Conservation (phyloP, 306 rosid species). For the Comarum palustre region DNA sequence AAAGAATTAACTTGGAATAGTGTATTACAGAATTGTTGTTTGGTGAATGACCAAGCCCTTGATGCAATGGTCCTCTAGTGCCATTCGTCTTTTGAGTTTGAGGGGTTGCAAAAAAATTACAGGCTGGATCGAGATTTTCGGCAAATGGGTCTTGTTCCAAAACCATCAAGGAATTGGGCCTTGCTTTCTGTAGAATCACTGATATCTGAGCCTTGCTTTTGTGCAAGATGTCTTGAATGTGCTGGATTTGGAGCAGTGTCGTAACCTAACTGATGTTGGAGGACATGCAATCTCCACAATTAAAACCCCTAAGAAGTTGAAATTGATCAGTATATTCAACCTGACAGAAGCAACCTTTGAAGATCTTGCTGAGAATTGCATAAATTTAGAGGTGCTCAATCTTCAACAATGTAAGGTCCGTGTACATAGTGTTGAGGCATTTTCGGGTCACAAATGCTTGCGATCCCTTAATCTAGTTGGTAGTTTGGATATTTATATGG, state of each 20-base stretch:
- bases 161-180: neutral
- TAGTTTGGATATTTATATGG: too few relatives aligned
- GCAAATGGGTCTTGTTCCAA: neutral
- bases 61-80: neutral
- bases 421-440: neutral
- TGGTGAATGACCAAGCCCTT: neutral
- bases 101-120: too few relatives aligned
- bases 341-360: neutral
- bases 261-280: neutral
- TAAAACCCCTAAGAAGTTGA: neutral
- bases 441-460: neutral
- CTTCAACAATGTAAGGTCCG: neutral
- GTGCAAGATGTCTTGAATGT: neutral
- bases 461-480: neutral
- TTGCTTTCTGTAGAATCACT: neutral
- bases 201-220: too few relatives aligned
- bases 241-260: neutral
- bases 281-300: neutral
- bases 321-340: neutral
- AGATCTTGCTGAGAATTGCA: neutral
- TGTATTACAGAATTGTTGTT: too few relatives aligned
- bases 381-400: neutral
- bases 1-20: too few relatives aligned
- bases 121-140: too few relatives aligned
- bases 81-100: too few relatives aligned